A percentile compares a stretch with the other conserved stretches of the same genome.
phyloP scores from a whole-genome alignment of 2,329 filamentous ascomycete species.

The Septoria linicola region DNA sequence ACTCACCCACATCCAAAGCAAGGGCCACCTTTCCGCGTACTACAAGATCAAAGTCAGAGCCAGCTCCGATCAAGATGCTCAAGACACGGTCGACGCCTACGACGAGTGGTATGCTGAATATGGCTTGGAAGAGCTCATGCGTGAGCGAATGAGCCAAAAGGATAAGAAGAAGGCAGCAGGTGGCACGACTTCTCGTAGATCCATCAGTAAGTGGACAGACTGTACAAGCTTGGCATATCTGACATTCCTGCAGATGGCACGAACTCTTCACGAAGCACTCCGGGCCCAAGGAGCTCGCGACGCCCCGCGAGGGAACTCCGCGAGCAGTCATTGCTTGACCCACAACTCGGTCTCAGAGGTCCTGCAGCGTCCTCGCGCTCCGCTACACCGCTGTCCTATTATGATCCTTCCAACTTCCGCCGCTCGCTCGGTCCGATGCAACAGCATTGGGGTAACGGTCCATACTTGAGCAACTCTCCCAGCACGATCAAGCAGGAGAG shows the following conservation, averaged over 20 bases:
- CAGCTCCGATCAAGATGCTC: slow-evolving; percentile 58
- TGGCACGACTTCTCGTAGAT: slow-evolving; percentile 19
- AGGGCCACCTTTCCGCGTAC: slow-evolving; percentile 81
- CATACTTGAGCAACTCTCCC: slow-evolving; percentile 18
- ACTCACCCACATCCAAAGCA: slow-evolving; percentile 87
- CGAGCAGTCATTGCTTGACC: slow-evolving; percentile 33
- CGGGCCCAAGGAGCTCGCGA: slow-evolving; percentile 15
- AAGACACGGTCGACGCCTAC: slow-evolving; percentile 63
- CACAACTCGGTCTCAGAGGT: slow-evolving; percentile 29
- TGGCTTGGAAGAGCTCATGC: slow-evolving; percentile 69
- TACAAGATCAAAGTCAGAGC: slow-evolving; percentile 77
- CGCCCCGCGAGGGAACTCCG: slow-evolving; percentile 26
- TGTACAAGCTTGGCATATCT: background rate
- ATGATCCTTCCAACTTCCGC: slow-evolving; percentile 19
- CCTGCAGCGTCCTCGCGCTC: slow-evolving; percentile 19
- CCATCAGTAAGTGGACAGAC: slow-evolving; percentile 19
- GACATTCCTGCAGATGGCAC: slow-evolving; percentile 8
- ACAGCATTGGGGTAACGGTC: slow-evolving; percentile 38
- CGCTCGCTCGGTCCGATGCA: slow-evolving; percentile 39
- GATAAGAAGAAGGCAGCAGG: slow-evolving; percentile 53
- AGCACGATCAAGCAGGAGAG: slow-evolving; percentile 33
- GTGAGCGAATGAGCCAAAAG: slow-evolving; percentile 74
- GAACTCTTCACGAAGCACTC: slow-evolving; percentile 31
- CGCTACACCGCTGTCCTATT: slow-evolving; percentile 28
- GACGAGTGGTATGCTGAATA: slow-evolving; percentile 75